Conservation (phyloP, 1,139 yeast species). For the Magnusiomyces suaveolens region DNA sequence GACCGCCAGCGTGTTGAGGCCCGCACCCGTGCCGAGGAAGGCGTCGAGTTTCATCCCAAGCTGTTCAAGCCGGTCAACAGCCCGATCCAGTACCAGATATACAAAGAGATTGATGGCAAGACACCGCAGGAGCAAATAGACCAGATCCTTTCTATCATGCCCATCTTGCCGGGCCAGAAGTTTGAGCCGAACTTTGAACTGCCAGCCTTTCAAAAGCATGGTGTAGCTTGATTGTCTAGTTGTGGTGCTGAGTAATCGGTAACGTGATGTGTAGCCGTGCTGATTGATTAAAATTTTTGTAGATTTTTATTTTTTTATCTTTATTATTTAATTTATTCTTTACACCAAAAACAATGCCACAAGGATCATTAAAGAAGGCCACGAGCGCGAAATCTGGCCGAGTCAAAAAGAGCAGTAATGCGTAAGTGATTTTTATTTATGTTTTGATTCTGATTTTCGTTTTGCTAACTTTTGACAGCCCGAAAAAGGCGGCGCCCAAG, state of each 20-base stretch:
- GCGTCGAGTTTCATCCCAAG: slow-evolving; percentile 71
- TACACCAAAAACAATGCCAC: slow-evolving; percentile 39
- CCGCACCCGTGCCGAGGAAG: slow-evolving; percentile 64
- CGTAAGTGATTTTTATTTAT: slow-evolving; percentile 6
- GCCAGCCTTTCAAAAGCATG: slow-evolving; percentile 53
- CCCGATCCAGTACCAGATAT: slow-evolving; percentile 51
- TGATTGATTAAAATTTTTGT: too few species aligned
- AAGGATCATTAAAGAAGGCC: slow-evolving; percentile 41
- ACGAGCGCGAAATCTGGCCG: slow-evolving; percentile 17
- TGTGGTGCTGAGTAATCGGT: too few species aligned
- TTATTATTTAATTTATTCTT: background rate
- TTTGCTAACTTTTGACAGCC: slow-evolving; percentile 28
- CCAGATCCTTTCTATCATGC: slow-evolving; percentile 54
- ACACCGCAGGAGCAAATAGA: slow-evolving; percentile 44
- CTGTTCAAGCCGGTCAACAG: slow-evolving; percentile 45
- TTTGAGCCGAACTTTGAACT: slow-evolving; percentile 54
- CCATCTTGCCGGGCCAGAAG: slow-evolving; percentile 64
- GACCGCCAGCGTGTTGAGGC: slow-evolving; percentile 69
- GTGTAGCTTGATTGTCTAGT: too few species aligned
- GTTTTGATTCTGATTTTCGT: background rate
- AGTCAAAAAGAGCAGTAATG: slow-evolving; percentile 18
- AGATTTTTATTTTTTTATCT: too few species aligned
- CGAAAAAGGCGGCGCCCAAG: slow-evolving; percentile 69
- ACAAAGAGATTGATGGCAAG: slow-evolving; percentile 45
- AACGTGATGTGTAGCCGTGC: too few species aligned